Base-by-base conservation (phyloP, 306 rosid genomes). In the Potentilla sterilis region DNA sequence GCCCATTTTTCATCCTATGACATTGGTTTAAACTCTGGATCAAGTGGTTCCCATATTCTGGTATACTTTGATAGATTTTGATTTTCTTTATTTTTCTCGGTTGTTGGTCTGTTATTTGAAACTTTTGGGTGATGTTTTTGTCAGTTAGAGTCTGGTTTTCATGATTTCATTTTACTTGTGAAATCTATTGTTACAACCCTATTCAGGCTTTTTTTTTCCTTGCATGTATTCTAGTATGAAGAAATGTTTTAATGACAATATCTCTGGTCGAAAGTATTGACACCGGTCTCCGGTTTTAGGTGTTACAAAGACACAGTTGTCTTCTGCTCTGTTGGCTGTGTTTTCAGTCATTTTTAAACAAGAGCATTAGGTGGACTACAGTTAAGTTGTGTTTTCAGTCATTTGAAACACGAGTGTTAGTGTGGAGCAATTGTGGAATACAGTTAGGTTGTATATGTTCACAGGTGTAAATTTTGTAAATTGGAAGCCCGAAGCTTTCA, bases 21-120 rank as follows among this genome's bases (percentile, higher is more conserved):
- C 63, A 86, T 95, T 84, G 98, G 98, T 72, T 80, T 95, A 75
- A 88, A 90, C 74, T 87, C 97, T 55, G 98, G 98, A 77, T 89
- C 98, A 69, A 87, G 92, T 84, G 91, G 97, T 81, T 84, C 97
- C 78, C 90, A 90, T 87, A 92, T 95, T 79, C 79, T 95, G 92
- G 98, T 90, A 83, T 81, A 66, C 44, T 76, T 69, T 74, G 74
- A 75, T 76, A 68, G 43, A 42, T 74, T 75, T 52, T 32, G 34
- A 13, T 62, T 59, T 74, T 71, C 77, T 47, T 70, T 28, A 54
- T 35, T 64, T 85, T 63, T 38, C 40, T 69, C 47, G 62, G 72
- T 77, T 69, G 63, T 69, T 62, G 18, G 18, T 59, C 34, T 77
- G 44, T 43, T 43, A 7, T 32, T 64, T 14, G 38, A 51, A 15